Percentiles rank a stretch among this genome's conserved stretches.
Conservation (phyloP, 108 stramenopile genomes). For the Epipyxis sp. region DNA sequence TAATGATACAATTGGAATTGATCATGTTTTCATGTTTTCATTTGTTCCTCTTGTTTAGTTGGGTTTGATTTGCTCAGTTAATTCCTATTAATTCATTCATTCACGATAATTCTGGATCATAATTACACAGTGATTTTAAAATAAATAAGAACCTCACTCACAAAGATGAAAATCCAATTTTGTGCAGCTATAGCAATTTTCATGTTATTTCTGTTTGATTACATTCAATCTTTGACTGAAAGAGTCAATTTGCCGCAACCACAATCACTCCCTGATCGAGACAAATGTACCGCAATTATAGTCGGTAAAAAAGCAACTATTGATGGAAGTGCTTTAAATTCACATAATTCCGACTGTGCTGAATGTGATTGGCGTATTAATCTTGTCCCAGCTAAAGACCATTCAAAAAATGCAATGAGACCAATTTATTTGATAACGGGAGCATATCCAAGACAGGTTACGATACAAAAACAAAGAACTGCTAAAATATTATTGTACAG, state of each 20-base stretch:
- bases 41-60: too few species aligned
- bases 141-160: too few species aligned
- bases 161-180: too few species aligned
- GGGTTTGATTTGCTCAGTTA: too few species aligned
- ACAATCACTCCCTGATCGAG: not conserved
- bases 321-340: not conserved
- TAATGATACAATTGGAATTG: too few species aligned
- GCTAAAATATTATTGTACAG: not conserved
- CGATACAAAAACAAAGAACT: not conserved
- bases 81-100: too few species aligned
- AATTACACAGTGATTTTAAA: too few species aligned
- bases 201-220: too few species aligned
- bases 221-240: too few species aligned
- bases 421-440: conserved; percentile 64
- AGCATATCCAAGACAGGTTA: conserved; percentile 65
- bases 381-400: conserved; percentile 64
- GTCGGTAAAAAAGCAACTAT: not conserved
- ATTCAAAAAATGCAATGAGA: conserved; percentile 50
- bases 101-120: too few species aligned
- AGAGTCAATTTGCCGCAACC: not conserved
- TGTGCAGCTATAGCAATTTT: too few species aligned
- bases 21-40: too few species aligned
- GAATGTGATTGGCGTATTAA: conserved; percentile 68
- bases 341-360: conserved; percentile 38
- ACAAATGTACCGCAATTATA: conserved; percentile 15